Percentiles rank a stretch among this genome's conserved stretches.
Conservation (phyloP, 129 eudicot genomes). For the Tagetes patula region DNA sequence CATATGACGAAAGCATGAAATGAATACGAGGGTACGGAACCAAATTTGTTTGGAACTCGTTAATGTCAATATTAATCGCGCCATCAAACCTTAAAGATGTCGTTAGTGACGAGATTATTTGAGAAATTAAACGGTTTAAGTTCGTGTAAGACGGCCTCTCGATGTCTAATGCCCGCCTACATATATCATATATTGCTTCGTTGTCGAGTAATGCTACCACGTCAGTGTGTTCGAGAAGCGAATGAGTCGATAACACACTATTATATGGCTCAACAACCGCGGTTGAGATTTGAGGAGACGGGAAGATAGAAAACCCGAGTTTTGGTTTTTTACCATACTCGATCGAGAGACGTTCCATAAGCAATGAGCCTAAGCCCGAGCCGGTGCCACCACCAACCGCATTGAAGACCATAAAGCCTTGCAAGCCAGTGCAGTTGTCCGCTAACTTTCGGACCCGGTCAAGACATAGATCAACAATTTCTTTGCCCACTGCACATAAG, state of each 20-base stretch:
- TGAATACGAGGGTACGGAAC: slow-evolving; percentile 80
- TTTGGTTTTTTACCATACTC: slow-evolving; percentile 72
- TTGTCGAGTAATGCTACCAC: slow-evolving; percentile 64
- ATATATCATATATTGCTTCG: slow-evolving; percentile 65
- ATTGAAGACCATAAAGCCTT: slow-evolving; percentile 73
- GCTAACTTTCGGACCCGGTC: slow-evolving; percentile 74
- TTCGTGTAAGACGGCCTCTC: slow-evolving; percentile 67
- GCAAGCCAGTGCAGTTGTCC: slow-evolving; percentile 78
- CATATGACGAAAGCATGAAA: slow-evolving; percentile 76
- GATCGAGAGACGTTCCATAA: slow-evolving; percentile 58
- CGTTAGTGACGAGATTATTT: slow-evolving; percentile 61
- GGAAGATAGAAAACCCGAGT: slow-evolving; percentile 64
- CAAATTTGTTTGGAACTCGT: slow-evolving; percentile 73
- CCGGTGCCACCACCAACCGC: slow-evolving; percentile 82
- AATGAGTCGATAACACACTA: slow-evolving; percentile 61
- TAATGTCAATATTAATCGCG: slow-evolving; percentile 69
- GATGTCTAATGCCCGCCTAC: slow-evolving; percentile 61
- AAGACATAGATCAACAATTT: slow-evolving; percentile 61
- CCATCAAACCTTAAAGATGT: slow-evolving; percentile 75
- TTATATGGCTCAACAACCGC: slow-evolving; percentile 73
- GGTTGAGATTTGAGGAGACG: slow-evolving; percentile 76
- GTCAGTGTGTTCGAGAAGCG: slow-evolving; percentile 68
- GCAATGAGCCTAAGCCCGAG: slow-evolving; percentile 53
- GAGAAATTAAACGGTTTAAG: slow-evolving; percentile 70
- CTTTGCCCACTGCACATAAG: slow-evolving; percentile 63